Conservation (phyloP, 106 monocot species). For the Dendrobium nobile region DNA sequence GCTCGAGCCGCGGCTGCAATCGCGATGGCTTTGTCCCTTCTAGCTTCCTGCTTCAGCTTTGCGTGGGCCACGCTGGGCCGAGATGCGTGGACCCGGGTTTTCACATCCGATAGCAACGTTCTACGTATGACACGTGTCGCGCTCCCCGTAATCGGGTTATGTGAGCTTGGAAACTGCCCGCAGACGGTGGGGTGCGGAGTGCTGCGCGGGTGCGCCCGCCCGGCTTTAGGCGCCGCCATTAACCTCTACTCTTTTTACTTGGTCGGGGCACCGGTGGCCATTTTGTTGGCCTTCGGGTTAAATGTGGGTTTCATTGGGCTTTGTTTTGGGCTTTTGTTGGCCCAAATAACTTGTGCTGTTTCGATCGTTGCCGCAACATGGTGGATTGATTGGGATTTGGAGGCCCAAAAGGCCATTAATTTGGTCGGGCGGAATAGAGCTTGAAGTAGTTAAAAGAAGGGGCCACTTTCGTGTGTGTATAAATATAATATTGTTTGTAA, state of each 20-base stretch:
- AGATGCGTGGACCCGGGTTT: constrained; percentile 34
- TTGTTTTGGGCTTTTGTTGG: constrained; percentile 28
- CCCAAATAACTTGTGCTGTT: constrained; percentile 32
- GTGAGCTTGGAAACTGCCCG: constrained; percentile 47
- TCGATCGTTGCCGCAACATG: constrained; percentile 3
- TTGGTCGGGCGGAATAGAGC: constrained; percentile 18
- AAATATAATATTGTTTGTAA: no score
- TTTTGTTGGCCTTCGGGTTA: constrained; percentile 23
- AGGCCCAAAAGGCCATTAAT: constrained; percentile 27
- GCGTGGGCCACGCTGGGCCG: constrained; percentile 28
- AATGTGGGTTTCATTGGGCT: constrained; percentile 35
- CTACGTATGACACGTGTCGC: constrained; percentile 19
- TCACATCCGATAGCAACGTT: constrained; percentile 30
- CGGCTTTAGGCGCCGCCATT: constrained; percentile 20
- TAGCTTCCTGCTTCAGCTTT: constrained; percentile 26
- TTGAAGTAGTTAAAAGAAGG: background rate
- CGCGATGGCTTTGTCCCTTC: constrained; percentile 25
- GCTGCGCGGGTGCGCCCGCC: constrained; percentile 37
- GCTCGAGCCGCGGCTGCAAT: constrained; percentile 22
- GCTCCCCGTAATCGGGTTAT: constrained; percentile 36
- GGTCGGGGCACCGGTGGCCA: constrained; percentile 35
- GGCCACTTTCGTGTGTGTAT: background rate
- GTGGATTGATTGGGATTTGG: constrained; percentile 30
- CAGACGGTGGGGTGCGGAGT: constrained; percentile 48
- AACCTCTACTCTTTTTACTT: constrained; percentile 39